Evolutionary conservation across 148 eudicot species (phyloP).

Genomic region (Rhododendron henanense): DNA sequence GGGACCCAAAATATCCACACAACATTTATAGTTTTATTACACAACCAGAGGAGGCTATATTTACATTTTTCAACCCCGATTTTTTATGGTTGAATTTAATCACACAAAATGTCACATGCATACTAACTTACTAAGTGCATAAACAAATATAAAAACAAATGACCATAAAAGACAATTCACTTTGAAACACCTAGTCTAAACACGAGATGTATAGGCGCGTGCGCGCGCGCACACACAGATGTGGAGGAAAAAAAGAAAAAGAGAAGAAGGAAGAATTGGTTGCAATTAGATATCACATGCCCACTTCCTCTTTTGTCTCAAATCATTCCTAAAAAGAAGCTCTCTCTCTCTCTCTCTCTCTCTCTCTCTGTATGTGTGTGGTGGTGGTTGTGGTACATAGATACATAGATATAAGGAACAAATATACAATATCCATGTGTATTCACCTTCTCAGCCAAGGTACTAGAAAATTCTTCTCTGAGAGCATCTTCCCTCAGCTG

Average conservation of each 20-base stretch:
- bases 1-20: neutral
- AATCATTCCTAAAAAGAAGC: too few species aligned
- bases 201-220: neutral
- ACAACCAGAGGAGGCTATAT: neutral
- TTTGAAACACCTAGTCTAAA: neutral
- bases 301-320: too few species aligned
- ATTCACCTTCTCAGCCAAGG: constrained; percentile 71
- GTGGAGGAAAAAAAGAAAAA: neutral
- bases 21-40: neutral
- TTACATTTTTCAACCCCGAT: neutral
- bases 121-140: neutral
- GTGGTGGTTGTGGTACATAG: neutral
- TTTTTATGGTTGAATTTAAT: neutral
- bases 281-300: too few species aligned
- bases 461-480: constrained; percentile 65
- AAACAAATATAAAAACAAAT: neutral
- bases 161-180: neutral
- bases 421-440: neutral
- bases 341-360: too few species aligned
- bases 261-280: neutral
- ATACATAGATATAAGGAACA: neutral
- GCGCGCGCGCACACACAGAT: neutral
- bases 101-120: neutral
- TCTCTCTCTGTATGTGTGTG: neutral
- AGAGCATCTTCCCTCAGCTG: constrained; percentile 81